Percentiles rank a stretch among this genome's conserved stretches.
phyloP scores from a whole-genome alignment of 768 basidiomycete genomes.

The Rhodotorula paludigena region DNA sequence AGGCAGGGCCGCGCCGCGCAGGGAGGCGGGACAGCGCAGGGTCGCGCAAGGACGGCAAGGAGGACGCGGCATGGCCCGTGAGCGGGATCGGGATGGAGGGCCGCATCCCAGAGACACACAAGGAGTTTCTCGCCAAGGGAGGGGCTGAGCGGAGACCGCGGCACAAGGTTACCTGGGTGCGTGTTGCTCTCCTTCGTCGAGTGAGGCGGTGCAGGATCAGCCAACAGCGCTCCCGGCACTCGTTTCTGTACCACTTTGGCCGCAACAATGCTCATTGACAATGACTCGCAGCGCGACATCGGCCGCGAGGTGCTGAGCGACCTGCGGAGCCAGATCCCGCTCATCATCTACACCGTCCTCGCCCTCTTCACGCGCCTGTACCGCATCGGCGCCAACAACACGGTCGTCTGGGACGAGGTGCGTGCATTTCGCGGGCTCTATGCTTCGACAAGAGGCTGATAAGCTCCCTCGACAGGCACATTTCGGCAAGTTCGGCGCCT shows the following conservation, averaged over 20 bases:
- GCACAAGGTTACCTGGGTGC: constrained; percentile 24
- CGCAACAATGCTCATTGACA: too few species aligned
- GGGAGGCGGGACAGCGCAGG: neutral
- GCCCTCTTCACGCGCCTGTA: constrained; percentile 93
- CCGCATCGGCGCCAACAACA: constrained; percentile 75
- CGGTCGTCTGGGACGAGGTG: constrained; percentile 92
- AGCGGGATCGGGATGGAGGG: constrained; percentile 38
- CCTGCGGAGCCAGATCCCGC: constrained; percentile 48
- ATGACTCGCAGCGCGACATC: constrained; percentile 23
- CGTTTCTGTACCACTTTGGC: too few species aligned
- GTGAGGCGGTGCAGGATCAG: too few species aligned
- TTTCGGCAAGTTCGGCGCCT: constrained; percentile 91
- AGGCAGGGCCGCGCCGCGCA: neutral
- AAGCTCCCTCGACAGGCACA: constrained; percentile 58
- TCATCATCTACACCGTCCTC: constrained; percentile 81
- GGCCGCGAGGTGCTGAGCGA: constrained; percentile 19
- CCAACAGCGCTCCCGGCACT: too few species aligned
- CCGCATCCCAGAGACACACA: constrained; percentile 20
- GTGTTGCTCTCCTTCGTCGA: neutral
- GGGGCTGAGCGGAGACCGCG: neutral
- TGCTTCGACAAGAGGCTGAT: rapidly evolving
- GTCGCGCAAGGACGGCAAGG: neutral
- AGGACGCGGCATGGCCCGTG: constrained; percentile 19
- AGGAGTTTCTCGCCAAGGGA: constrained; percentile 24
- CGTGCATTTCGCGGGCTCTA: neutral